Base-by-base conservation (phyloP, 176 grass and related monocot species). In the Cenchrus americanus region DNA sequence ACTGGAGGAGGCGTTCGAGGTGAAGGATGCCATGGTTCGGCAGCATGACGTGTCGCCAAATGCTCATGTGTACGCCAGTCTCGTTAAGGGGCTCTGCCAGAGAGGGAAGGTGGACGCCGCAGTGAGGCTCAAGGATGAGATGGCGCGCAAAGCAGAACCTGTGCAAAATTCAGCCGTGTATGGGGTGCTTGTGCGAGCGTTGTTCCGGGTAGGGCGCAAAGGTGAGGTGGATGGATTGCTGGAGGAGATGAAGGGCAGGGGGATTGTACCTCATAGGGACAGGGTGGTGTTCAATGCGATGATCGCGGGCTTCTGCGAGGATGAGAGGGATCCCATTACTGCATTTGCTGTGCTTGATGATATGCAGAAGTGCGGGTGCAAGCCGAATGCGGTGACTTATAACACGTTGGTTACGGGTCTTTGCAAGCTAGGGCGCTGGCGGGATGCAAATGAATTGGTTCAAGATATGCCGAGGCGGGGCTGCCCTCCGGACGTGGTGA, bases 401-500 rank as follows among this genome's bases (percentile, higher is more conserved):
- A 93, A 91, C 73, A 89, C 78, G 1, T 74, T 96, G 58, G 71
- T 94, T 72, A 47, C 75, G 1, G 89, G 79, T 19, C 22, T 97
- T 26, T 89, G 87, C 71, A 91, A 90, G 82, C 63, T 83, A 22
- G 77, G 71, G n/a, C 77, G 27, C 11, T 94, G 91, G 91, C 68
- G 11, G 37, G 84, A 90, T 19, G 89, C 91, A 0, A 77, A 32
- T 21, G 86, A 91, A 57, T 51, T 94, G 37, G 69, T 94, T 67
- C 77, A 94, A 30, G 92, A 91, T 81, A 91, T 91, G 92, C 92
- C 89, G 2, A 82, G 84, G 64, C 80, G 80, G 73, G 80, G 63
- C 8, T 94, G 86, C 81, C 19, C 41, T 67, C 88, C 80, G 8
- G 89, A 94, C 69, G 86, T 94, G 55, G 84, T 94, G 40, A 89